A percentile compares a stretch with the other conserved stretches of the same genome.
Conservation (phyloP, 73 alveolate genomes). For the Symbiodinium natans region DNA sequence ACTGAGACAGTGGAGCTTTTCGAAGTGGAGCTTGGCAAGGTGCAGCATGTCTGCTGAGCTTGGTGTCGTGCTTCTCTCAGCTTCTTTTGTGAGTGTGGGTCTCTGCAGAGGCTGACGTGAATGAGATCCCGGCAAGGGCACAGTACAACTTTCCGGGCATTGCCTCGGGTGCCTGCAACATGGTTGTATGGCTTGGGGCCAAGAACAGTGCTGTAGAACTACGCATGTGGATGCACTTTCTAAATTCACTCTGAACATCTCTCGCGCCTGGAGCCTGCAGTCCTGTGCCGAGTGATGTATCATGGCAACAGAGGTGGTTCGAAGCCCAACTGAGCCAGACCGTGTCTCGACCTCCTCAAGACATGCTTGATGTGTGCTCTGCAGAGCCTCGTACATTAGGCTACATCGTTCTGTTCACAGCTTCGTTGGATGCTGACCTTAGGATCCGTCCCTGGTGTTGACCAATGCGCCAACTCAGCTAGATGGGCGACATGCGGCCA, state of each 20-base stretch:
- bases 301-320: constrained; percentile 55
- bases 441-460: constrained; percentile 71
- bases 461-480: constrained; percentile 54
- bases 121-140: constrained; percentile 68
- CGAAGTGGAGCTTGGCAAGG: constrained; percentile 50
- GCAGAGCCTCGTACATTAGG: background rate
- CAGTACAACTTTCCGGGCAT: constrained; percentile 30
- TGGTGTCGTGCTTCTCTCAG: no score
- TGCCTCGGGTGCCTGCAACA: constrained; percentile 29
- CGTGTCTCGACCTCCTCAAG: constrained; percentile 4
- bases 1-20: constrained; percentile 58
- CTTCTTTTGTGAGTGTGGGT: background rate
- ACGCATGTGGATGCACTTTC: no score
- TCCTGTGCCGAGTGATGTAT: no score
- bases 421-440: background rate
- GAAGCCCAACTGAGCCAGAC: constrained; percentile 86
- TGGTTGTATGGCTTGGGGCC: constrained; percentile 65
- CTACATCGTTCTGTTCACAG: no score
- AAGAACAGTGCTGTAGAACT: background rate
- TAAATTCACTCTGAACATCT: background rate
- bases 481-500: constrained; percentile 61
- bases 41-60: background rate
- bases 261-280: no score
- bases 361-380: no score
- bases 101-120: constrained; percentile 23